Conservation (phyloP, 2,329 filamentous ascomycete genomes). For the Hymenoscyphus fructigenus region DNA sequence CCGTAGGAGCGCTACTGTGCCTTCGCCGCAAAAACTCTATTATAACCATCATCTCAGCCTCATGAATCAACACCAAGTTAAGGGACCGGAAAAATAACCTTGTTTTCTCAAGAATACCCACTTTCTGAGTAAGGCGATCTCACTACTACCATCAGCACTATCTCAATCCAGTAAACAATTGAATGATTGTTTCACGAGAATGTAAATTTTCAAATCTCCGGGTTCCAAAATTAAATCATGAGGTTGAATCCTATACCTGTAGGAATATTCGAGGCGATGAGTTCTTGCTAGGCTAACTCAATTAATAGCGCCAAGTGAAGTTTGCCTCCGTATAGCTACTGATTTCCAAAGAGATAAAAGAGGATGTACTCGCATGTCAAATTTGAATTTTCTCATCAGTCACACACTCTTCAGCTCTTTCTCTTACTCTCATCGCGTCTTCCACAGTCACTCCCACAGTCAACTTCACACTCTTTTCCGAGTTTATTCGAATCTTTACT, state of each 20-base stretch:
- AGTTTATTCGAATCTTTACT: background rate
- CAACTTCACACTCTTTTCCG: background rate
- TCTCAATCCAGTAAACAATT: background rate
- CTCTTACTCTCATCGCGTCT: background rate
- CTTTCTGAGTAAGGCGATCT: background rate
- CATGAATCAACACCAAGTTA: background rate
- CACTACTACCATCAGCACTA: constrained; percentile 3
- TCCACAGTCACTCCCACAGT: background rate
- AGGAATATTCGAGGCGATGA: background rate
- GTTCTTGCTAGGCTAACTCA: background rate
- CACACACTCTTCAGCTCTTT: background rate
- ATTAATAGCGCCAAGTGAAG: background rate
- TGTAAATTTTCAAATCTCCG: background rate
- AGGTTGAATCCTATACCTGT: background rate
- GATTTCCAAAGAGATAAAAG: constrained; percentile 2
- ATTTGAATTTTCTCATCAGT: background rate
- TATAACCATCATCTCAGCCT: background rate
- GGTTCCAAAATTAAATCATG: constrained; percentile 6
- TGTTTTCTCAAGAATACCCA: background rate
- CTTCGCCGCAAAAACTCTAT: no score
- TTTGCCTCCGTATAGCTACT: background rate
- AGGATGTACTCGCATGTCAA: background rate
- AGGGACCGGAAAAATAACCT: no score
- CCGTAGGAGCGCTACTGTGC: no score
- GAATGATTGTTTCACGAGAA: background rate